A percentile compares a stretch with the other conserved stretches of the same genome.
phyloP scores from a whole-genome alignment of 2,329 filamentous ascomycete species.

The Penicillium sp. region DNA sequence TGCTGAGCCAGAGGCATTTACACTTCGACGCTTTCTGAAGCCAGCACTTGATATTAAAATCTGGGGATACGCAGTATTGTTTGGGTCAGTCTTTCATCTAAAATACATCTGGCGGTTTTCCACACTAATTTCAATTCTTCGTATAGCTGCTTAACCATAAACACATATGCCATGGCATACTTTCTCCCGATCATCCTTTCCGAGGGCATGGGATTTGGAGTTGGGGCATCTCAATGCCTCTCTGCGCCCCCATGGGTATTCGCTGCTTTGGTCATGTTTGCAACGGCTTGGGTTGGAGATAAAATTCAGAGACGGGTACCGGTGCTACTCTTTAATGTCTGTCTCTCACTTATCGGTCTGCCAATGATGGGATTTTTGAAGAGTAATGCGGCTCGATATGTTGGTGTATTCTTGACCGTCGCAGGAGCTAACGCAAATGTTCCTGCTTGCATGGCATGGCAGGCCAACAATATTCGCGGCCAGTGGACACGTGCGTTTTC shows the following conservation, averaged over 20 bases:
- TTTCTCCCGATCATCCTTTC: slow-evolving; percentile 77
- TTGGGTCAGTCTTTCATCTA: slow-evolving; percentile 56
- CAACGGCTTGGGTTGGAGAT: slow-evolving; percentile 69
- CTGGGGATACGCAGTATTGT: slow-evolving; percentile 61
- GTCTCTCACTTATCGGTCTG: slow-evolving; percentile 71
- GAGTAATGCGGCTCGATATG: slow-evolving; percentile 66
- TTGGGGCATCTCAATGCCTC: slow-evolving; percentile 71
- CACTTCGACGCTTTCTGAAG: slow-evolving; percentile 53
- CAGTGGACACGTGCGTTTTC: slow-evolving; percentile 29
- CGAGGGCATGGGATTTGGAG: slow-evolving; percentile 66
- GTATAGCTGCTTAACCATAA: slow-evolving; percentile 65
- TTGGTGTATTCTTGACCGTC: slow-evolving; percentile 75
- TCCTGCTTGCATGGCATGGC: slow-evolving; percentile 66
- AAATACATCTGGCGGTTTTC: too few relatives aligned
- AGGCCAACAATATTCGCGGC: slow-evolving; percentile 30
- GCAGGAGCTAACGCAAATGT: slow-evolving; percentile 80
- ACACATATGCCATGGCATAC: slow-evolving; percentile 77
- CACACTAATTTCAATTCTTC: too few relatives aligned
- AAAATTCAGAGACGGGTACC: slow-evolving; percentile 70
- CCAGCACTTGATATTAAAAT: slow-evolving; percentile 59
- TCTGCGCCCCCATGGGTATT: slow-evolving; percentile 72
- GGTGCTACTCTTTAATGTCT: slow-evolving; percentile 69
- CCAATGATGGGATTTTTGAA: slow-evolving; percentile 73
- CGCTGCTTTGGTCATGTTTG: slow-evolving; percentile 67
- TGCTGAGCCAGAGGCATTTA: slow-evolving; percentile 56